Evolutionary conservation across 2,329 filamentous ascomycete genomes (phyloP).

Genomic region (Xylaria sp.): DNA sequence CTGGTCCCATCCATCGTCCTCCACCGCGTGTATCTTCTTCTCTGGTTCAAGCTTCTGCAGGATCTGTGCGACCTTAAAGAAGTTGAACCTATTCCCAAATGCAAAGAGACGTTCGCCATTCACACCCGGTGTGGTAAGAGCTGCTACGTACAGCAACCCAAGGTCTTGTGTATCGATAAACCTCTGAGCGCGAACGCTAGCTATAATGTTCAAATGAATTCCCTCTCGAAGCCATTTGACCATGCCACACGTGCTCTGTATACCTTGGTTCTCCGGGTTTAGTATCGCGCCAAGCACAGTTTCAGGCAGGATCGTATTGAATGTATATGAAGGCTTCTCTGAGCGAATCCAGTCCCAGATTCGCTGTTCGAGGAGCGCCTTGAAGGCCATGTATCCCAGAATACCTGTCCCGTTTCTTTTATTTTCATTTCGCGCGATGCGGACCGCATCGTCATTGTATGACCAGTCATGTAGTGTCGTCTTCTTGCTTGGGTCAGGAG

Average conservation of each 20-base stretch:
- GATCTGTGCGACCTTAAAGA: slow-evolving; percentile 46
- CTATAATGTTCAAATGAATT: slow-evolving; percentile 39
- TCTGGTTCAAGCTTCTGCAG: slow-evolving; percentile 47
- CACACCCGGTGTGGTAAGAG: slow-evolving; percentile 45
- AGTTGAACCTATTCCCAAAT: slow-evolving; percentile 50
- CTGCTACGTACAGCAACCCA: slow-evolving; percentile 49
- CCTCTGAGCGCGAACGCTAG: slow-evolving; percentile 47
- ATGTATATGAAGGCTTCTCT: slow-evolving; percentile 47
- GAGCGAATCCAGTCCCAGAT: slow-evolving; percentile 51
- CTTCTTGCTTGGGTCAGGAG: slow-evolving; percentile 45
- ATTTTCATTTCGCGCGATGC: slow-evolving; percentile 35
- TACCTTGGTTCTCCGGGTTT: slow-evolving; percentile 46
- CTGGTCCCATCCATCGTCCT: slow-evolving; percentile 47
- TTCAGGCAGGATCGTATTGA: slow-evolving; percentile 50
- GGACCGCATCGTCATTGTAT: slow-evolving; percentile 50
- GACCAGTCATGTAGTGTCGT: slow-evolving; percentile 43
- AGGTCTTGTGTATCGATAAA: slow-evolving; percentile 48
- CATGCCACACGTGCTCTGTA: slow-evolving; percentile 50
- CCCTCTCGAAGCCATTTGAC: slow-evolving; percentile 49
- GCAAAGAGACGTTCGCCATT: slow-evolving; percentile 49
- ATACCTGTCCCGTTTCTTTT: slow-evolving; percentile 42
- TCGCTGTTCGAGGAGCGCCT: slow-evolving; percentile 48
- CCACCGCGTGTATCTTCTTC: slow-evolving; percentile 40
- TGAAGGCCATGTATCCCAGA: slow-evolving; percentile 50
- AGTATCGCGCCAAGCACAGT: slow-evolving; percentile 49